Evolutionary conservation across 306 rosid species (phyloP), one percentile per base, ranked within the genome.

Genomic region (Oxytropis ochrocephala): DNA sequence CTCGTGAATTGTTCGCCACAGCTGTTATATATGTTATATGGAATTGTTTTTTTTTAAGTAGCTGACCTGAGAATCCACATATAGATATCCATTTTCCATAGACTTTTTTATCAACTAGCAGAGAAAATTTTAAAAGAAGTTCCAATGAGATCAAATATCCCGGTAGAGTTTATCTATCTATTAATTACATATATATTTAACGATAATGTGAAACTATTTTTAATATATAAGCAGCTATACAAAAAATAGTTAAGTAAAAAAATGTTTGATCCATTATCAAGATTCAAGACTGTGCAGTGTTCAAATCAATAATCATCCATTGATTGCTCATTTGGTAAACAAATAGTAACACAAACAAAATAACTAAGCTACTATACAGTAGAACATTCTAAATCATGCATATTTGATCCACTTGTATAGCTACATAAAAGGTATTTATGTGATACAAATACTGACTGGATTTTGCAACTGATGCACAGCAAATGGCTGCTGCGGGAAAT

Each of bases 201-300:
- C 11, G 42, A 47, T 17, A 64, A 79, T 19, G 71, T 53, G 42
- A 74, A 58, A 74, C 75, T 82, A 65, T 67, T 64, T 64, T 50
- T n/a, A 78, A 67, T 52, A 21, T 66, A 41, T 58, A 36, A 33
- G 53, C 0, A 62, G 66, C 81, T 71, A 77, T 72, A 80, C 84
- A 80, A 16, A 64, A n/a, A 44, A 72, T 18, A 47, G 21, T 7
- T 7, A 30, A 16, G 35, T 17, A 48, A 82, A 70, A n/a, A n/a
- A 54, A n/a, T 53, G 30, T 18, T 70, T 52, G 61, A 67, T 70
- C 58, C 74, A 55, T 69, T 9, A 38, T 69, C 17, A 58, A 18
- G 73, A 65, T 66, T 70, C 66, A 49, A 41, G 60, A 70, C 69
- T 52, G 54, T 32, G 33, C 14, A n/a, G n/a, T 35, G 52, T 13